Conservation (phyloP, 2,329 filamentous ascomycete species). For the Apiospora marii region DNA sequence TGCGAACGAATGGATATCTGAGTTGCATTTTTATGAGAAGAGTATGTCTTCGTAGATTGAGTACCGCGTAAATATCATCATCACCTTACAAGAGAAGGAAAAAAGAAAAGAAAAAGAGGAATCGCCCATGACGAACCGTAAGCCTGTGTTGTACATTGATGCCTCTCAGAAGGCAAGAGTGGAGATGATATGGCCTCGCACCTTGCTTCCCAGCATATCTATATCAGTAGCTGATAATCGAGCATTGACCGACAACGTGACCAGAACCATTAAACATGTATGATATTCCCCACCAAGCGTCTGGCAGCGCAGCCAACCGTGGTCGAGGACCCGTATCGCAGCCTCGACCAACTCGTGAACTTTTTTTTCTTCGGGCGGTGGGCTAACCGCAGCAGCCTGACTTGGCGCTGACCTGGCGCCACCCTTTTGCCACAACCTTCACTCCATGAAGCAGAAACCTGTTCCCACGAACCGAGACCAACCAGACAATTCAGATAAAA, state of each 20-base stretch:
- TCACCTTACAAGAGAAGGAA: not conserved
- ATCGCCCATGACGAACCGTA: slow-evolving; percentile 17
- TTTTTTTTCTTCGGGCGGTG: not conserved
- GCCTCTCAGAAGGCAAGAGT: slow-evolving; percentile 18
- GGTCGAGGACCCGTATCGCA: not conserved
- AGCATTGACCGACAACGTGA: slow-evolving; percentile 11
- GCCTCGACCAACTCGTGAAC: not conserved
- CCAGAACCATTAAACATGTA: slow-evolving; percentile 15
- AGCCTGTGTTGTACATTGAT: slow-evolving; percentile 21
- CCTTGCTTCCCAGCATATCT: slow-evolving; percentile 20
- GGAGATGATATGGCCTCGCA: slow-evolving; percentile 13
- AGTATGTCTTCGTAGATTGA: not conserved
- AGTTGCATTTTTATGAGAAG: not conserved
- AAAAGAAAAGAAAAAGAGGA: not conserved
- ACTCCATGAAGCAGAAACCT: slow-evolving; percentile 18
- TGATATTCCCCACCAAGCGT: slow-evolving; percentile 6
- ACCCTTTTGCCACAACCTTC: slow-evolving; percentile 18
- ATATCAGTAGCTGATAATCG: slow-evolving; percentile 17
- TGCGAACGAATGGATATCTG: not conserved
- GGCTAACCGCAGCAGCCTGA: slow-evolving; percentile 3
- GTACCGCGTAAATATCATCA: not conserved
- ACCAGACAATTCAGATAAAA: slow-evolving; percentile 21
- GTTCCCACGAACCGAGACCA: slow-evolving; percentile 20
- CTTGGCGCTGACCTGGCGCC: slow-evolving; percentile 4
- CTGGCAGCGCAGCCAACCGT: slow-evolving; percentile 7